These are phyloP conservation scores for Smittium culicis DNA, from an alignment of 371 early-diverging fungal species.

Conservation along the genomic window DNA sequence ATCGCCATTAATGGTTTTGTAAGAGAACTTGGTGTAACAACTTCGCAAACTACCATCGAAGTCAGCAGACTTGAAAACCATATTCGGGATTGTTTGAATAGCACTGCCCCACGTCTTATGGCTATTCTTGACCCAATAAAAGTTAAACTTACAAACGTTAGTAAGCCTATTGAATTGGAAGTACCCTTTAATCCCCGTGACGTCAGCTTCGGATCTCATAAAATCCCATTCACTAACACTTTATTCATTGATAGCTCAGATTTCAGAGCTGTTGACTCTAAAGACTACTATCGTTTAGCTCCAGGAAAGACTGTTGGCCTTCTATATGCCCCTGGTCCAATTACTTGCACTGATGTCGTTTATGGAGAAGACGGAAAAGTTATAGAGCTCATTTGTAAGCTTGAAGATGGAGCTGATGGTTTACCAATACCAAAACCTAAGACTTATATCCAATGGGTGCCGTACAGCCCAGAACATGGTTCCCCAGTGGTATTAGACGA, in stretches of 20 bases:
- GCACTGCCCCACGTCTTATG: conserved; percentile 83
- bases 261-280: conserved; percentile 80
- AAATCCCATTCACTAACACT: conserved; percentile 71
- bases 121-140: conserved; percentile 79
- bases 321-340: conserved; percentile 64
- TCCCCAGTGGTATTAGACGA: conserved; percentile 75
- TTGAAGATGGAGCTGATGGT: conserved; percentile 52
- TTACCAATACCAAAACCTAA: conserved; percentile 60
- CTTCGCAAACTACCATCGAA: conserved; percentile 72
- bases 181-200: conserved; percentile 77
- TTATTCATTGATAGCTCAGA: conserved; percentile 92
- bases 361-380: conserved; percentile 63
- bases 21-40: conserved; percentile 87
- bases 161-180: conserved; percentile 59
- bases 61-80: conserved; percentile 88
- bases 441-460: conserved; percentile 98
- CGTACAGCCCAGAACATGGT: conserved; percentile 56
- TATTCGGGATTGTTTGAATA: conserved; percentile 89
- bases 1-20: conserved; percentile 98
- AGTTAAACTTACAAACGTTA: conserved; percentile 72
- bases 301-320: conserved; percentile 90
- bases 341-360: conserved; percentile 66
- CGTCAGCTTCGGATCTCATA: conserved; percentile 64
- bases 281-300: conserved; percentile 89
- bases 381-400: conserved; percentile 56